These are phyloP conservation scores for Fusarium sacchari DNA, from an alignment of 2,329 filamentous ascomycete genomes.

Conservation along the genomic window DNA sequence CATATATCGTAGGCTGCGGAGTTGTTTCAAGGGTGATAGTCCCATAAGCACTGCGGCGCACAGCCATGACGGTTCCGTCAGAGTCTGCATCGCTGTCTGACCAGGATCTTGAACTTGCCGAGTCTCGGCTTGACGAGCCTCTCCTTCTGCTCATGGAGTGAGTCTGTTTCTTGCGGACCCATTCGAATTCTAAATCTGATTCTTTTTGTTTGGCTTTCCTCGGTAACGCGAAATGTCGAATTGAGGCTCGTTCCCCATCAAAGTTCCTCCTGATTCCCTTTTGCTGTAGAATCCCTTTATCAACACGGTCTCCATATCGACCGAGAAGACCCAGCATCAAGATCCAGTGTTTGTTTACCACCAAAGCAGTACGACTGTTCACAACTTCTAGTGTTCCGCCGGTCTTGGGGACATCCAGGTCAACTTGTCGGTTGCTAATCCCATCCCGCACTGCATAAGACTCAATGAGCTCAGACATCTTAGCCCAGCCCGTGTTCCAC, in stretches of 20 bases:
- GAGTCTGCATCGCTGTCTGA: not conserved
- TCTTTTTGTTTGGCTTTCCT: not conserved
- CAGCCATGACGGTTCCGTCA: not conserved
- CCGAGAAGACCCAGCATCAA: not conserved
- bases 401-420: fast-evolving
- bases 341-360: not conserved
- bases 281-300: not conserved
- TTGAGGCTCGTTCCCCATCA: not conserved
- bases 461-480: not conserved
- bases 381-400: not conserved
- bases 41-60: fast-evolving
- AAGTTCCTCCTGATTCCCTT: not conserved
- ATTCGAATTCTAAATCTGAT: not conserved
- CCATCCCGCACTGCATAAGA: not conserved
- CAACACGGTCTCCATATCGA: not conserved
- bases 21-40: not conserved
- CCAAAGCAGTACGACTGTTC: not conserved
- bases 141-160: not conserved
- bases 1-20: not conserved
- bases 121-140: fast-evolving
- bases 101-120: not conserved
- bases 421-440: not conserved
- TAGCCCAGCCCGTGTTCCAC: not conserved
- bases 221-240: not conserved
- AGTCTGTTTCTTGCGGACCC: not conserved